These are phyloP conservation scores for Herpotrichia juniperi DNA, from an alignment of 2,329 filamentous ascomycete species.

Conservation along the genomic window DNA sequence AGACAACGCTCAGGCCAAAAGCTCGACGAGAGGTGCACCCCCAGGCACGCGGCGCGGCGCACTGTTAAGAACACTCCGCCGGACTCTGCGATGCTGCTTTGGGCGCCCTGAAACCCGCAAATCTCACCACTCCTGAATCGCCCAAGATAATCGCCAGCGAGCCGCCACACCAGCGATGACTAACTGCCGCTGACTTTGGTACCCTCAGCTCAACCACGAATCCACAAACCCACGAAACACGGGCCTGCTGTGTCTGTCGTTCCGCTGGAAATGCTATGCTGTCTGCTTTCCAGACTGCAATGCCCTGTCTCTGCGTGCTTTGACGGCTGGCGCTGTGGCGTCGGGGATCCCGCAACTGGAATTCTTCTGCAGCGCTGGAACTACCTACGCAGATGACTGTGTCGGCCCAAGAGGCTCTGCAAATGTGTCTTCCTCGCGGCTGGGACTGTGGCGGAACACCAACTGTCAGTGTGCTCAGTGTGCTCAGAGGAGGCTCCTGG, in stretches of 20 bases:
- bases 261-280: conserved; percentile 8
- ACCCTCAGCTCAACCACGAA: conserved; percentile 13
- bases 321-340: conserved; percentile 2
- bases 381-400: conserved; percentile 10
- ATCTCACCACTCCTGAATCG: conserved; percentile 31
- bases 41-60: conserved; percentile 13
- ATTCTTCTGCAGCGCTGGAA: not conserved
- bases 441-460: conserved; percentile 12
- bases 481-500: not conserved
- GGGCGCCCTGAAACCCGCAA: conserved; percentile 31
- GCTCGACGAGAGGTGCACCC: conserved; percentile 3
- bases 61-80: conserved; percentile 13
- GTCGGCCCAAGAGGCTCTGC: not conserved
- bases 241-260: conserved; percentile 7
- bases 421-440: not conserved
- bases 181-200: conserved; percentile 26
- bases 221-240: conserved; percentile 18
- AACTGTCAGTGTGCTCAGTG: conserved; percentile 7
- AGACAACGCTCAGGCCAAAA: conserved; percentile 3
- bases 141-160: conserved; percentile 18
- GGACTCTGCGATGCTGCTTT: conserved; percentile 22
- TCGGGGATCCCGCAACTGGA: not conserved
- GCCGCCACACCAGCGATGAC: conserved; percentile 21
- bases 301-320: conserved; percentile 1
- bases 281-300: not conserved